Evolutionary conservation across 768 basidiomycete species (phyloP), one percentile per base, ranked within the genome.

Genomic region (Russula ochroleuca): DNA sequence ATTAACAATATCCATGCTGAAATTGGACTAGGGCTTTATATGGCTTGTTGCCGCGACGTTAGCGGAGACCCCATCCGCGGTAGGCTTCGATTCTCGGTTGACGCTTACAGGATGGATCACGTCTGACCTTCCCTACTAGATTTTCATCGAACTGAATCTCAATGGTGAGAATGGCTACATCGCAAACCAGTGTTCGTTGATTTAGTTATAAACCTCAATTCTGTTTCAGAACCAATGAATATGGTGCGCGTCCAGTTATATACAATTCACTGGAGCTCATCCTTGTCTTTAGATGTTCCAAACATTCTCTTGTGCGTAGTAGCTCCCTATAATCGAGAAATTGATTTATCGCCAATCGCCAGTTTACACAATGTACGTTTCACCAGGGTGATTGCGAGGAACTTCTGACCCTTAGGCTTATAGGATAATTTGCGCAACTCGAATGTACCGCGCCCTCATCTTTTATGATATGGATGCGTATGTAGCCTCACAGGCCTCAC

Each of bases 201-300:
- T 31, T 11, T 28, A 43, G 28, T 40, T 23, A 9, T 28, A 7
- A 7, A 45, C 35, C 28, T 13, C 13, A 11, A 43, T 31, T n/a
- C n/a, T n/a, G 37, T 21, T 14, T 54, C 60, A 61, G 60, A 53
- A 31, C 19, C 41, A 33, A 53, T 43, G 50, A 59, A 63, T 53
- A 3, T 63, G 48, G 62, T 63, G 14, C 47, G 62, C n/a, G n/a
- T 19, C 37, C 38, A 21, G 19, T 35, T 28, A 25, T 13, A 14
- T 11, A 4, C 10, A 3, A 25, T 48, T 4, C 15, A 19, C 41
- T 48, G 28, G 4, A 11, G 5, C 52, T 53, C 21, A 53, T 23
- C 13, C 35, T 38, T 54, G 13, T 21, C 37, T 17, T 59, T 40
- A 61, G 63, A 64, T 64, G 63, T 64, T 64, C 57, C 63, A 64